Evolutionary conservation across 1,139 yeast genomes (phyloP).

Genomic region (Pichia sp.): DNA sequence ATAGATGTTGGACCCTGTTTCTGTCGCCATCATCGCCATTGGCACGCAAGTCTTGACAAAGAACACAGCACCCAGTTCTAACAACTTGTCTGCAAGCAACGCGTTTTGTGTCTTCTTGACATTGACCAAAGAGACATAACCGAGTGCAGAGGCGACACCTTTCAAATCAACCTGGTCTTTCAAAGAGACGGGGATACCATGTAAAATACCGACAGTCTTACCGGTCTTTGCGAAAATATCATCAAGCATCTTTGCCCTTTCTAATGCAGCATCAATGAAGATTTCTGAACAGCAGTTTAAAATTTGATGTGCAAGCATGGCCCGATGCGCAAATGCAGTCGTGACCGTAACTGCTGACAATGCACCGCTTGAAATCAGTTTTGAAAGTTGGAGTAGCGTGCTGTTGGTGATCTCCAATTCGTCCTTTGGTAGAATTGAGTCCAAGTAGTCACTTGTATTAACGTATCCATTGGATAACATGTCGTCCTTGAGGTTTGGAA

Average conservation of each 20-base stretch:
- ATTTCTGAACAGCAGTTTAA: constrained; percentile 44
- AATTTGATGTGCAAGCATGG: constrained; percentile 56
- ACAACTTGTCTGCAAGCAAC: constrained; percentile 12
- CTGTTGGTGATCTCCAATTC: constrained; percentile 27
- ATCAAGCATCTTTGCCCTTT: constrained; percentile 47
- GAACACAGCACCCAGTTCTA: constrained; percentile 34
- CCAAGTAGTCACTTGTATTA: constrained; percentile 23
- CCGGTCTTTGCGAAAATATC: constrained; percentile 35
- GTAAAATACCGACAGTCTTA: constrained; percentile 50
- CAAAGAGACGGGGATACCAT: constrained; percentile 65
- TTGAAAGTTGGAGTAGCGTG: constrained; percentile 10
- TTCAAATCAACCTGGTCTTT: constrained; percentile 47
- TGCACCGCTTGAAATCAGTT: constrained; percentile 31
- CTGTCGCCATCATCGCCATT: constrained; percentile 53
- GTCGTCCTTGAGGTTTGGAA: constrained; percentile 24
- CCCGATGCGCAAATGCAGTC: constrained; percentile 53
- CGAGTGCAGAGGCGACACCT: constrained; percentile 44
- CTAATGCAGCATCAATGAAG: constrained; percentile 37
- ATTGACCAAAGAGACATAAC: constrained; percentile 37
- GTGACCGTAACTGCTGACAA: constrained; percentile 44
- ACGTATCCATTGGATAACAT: constrained; percentile 16
- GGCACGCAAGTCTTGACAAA: constrained; percentile 60
- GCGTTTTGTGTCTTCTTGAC: constrained; percentile 33
- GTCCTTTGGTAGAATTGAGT: constrained; percentile 32
- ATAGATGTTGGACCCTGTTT: constrained; percentile 44